Percentiles rank a stretch among this genome's conserved stretches.
Evolutionary conservation across 1,284 basidiomycete genomes (phyloP).

Genomic region (Neonothopanus nambi): DNA sequence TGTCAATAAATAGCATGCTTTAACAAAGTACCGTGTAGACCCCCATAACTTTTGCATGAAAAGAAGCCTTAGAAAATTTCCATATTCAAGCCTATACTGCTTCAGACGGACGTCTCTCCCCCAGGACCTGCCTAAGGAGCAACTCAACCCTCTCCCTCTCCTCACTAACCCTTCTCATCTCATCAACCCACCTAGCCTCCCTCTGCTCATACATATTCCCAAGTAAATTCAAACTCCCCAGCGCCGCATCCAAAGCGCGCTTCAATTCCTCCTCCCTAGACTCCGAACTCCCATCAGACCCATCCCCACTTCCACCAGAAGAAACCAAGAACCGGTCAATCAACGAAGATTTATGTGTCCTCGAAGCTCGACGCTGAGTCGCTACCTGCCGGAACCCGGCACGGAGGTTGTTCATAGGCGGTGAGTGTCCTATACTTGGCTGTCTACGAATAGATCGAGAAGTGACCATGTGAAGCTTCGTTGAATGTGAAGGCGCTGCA

Average conservation of each 20-base stretch:
- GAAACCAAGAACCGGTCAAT: conserved; percentile 53
- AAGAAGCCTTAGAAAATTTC: too few relatives aligned
- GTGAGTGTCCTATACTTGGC: conserved; percentile 42
- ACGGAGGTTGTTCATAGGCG: conserved; percentile 52
- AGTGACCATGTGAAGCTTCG: conserved; percentile 58
- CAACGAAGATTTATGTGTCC: conserved; percentile 52
- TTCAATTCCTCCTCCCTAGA: conserved; percentile 62
- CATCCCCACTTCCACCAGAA: conserved; percentile 46
- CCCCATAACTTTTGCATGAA: neutral
- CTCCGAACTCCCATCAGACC: conserved; percentile 52
- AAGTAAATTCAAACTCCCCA: conserved; percentile 63
- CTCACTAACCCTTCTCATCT: conserved; percentile 62
- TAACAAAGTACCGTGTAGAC: neutral
- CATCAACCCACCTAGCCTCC: conserved; percentile 67
- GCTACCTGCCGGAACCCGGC: conserved; percentile 60
- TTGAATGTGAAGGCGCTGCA: conserved; percentile 70
- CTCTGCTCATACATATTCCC: conserved; percentile 65
- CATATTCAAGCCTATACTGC: neutral
- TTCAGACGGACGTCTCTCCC: conserved; percentile 28
- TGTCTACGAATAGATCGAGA: conserved; percentile 70
- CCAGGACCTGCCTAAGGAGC: conserved; percentile 63
- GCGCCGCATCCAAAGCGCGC: conserved; percentile 60
- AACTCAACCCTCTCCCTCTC: conserved; percentile 69
- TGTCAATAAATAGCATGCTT: neutral
- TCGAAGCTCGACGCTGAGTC: conserved; percentile 50